A percentile compares a stretch with the other conserved stretches of the same genome.
phyloP scores from a whole-genome alignment of 139 green algal genomes.

The Auxenochlorella pyrenoidosa region DNA sequence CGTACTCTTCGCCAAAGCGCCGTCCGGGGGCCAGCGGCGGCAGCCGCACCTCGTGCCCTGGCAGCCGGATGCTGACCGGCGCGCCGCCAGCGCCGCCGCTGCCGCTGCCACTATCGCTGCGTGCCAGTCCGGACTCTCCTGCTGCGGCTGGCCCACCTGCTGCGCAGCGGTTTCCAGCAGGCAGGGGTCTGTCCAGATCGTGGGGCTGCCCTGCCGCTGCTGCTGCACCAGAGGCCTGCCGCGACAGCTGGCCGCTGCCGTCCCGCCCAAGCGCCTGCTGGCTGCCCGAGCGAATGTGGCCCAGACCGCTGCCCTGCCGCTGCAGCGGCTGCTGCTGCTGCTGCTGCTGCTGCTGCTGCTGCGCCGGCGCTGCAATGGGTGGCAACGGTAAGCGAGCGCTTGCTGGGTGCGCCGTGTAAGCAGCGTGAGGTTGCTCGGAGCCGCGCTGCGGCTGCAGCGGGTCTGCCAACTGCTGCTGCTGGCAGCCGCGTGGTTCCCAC shows the following conservation, averaged over 20 bases:
- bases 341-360: conserved; percentile 6
- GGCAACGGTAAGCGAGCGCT: background rate
- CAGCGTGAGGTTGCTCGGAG: background rate
- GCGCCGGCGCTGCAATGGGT: background rate
- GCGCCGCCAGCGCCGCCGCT: background rate
- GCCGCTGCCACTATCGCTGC: background rate
- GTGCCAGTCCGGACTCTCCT: background rate
- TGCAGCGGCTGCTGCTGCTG: conserved; percentile 6
- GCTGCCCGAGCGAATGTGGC: background rate
- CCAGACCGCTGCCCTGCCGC: background rate
- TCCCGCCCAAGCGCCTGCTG: background rate
- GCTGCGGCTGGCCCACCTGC: background rate
- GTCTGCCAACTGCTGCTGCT: background rate
- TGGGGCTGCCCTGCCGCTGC: background rate
- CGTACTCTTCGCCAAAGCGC: conserved; percentile 62
- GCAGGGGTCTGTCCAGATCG: no score
- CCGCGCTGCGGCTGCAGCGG: background rate
- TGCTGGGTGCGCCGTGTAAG: background rate
- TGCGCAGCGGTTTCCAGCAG: no score
- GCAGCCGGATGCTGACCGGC: background rate
- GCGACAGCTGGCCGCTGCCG: no score
- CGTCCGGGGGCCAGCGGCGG: conserved; percentile 61
- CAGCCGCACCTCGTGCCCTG: conserved; percentile 44
- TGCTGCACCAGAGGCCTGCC: background rate
- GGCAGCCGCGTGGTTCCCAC: background rate